Evolutionary conservation across 495 filamentous ascomycete genomes (phyloP).

Genomic region (Opeltia flavorubescens): DNA sequence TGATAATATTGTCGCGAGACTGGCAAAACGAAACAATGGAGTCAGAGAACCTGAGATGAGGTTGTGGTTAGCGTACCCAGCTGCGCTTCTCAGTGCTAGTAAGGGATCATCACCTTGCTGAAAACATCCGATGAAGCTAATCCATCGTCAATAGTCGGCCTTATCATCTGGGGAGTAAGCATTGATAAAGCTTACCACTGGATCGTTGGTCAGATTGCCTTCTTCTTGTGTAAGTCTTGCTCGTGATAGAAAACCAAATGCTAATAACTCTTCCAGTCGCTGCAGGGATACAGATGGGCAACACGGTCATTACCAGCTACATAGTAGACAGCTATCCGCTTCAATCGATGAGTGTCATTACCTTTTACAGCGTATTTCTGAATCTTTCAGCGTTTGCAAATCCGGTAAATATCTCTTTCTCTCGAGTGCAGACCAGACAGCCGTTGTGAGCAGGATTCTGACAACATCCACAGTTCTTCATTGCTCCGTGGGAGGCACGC

Average conservation of each 20-base stretch:
- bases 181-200: constrained; percentile 43
- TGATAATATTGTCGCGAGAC: constrained; percentile 32
- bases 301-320: constrained; percentile 40
- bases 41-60: constrained; percentile 42
- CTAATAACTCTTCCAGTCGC: constrained; percentile 26
- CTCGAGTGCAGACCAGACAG: neutral
- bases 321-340: constrained; percentile 44
- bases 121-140: neutral
- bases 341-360: constrained; percentile 44
- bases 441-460: neutral
- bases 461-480: constrained; percentile 33
- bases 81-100: constrained; percentile 34
- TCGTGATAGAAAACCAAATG: neutral
- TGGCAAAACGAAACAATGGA: constrained; percentile 33
- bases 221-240: constrained; percentile 31
- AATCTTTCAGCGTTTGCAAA: constrained; percentile 38
- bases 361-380: constrained; percentile 47
- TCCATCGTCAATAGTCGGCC: constrained; percentile 16
- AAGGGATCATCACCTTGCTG: constrained; percentile 4
- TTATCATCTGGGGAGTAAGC: constrained; percentile 42
- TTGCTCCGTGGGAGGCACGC: constrained; percentile 36
- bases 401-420: constrained; percentile 19
- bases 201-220: constrained; percentile 45
- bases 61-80: constrained; percentile 44
- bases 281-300: constrained; percentile 48